Evolutionary conservation across 371 early-diverging fungal species (phyloP).

Genomic region (Conidiobolus incongruus): DNA sequence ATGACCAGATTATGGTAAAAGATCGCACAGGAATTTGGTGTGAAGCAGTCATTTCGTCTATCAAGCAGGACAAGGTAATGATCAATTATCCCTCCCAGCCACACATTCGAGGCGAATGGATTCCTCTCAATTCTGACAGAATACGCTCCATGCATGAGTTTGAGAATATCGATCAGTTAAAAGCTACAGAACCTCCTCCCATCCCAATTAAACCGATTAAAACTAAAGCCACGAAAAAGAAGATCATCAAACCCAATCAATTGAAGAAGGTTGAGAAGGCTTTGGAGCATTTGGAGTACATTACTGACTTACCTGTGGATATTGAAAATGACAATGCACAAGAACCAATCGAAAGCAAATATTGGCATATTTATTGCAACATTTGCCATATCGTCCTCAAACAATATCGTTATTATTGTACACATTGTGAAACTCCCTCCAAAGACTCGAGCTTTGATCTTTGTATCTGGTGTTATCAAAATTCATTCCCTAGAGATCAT

Average conservation of each 20-base stretch:
- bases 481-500: constrained; percentile 46
- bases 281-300: background rate
- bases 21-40: constrained; percentile 4
- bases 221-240: no score
- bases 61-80: no score
- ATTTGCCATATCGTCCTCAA: constrained; percentile 7
- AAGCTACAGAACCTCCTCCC: no score
- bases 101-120: no score
- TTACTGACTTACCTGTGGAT: background rate
- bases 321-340: background rate
- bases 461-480: constrained; percentile 38
- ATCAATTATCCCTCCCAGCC: no score
- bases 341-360: background rate
- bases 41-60: background rate
- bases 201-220: no score
- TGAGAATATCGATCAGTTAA: no score
- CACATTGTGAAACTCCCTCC: constrained; percentile 49
- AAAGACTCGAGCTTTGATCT: constrained; percentile 15
- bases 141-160: no score
- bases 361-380: constrained; percentile 8
- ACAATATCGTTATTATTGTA: constrained; percentile 48
- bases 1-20: background rate
- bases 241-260: background rate
- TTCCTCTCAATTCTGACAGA: no score
- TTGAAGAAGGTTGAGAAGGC: background rate